phyloP scores from a whole-genome alignment of 148 eudicot genomes.

The Fagopyrum esculentum region DNA sequence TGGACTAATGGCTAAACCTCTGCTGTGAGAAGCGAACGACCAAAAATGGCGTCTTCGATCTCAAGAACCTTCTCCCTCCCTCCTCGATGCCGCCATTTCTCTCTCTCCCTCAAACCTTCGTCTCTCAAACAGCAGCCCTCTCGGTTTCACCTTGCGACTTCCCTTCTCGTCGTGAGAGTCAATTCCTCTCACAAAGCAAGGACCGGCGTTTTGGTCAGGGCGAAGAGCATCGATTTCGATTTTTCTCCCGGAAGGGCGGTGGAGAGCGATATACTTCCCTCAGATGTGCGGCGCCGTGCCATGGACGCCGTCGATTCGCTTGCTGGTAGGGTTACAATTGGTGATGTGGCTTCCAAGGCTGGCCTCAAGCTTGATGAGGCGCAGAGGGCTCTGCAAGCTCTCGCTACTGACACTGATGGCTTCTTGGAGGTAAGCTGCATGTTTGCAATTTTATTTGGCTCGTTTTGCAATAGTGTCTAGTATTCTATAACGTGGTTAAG shows the following conservation, averaged over 20 bases:
- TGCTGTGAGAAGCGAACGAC: neutral
- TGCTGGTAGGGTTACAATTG: conserved; percentile 76
- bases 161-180: conserved; percentile 1
- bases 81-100: conserved; percentile 10
- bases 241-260: conserved; percentile 46
- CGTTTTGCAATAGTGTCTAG: neutral
- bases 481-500: neutral
- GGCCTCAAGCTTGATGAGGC: conserved; percentile 67
- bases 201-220: conserved; percentile 7
- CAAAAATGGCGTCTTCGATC: conserved; percentile 9
- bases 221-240: conserved; percentile 36
- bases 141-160: conserved; percentile 6
- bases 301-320: conserved; percentile 72
- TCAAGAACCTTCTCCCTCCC: conserved; percentile 9
- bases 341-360: conserved; percentile 78
- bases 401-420: conserved; percentile 81
- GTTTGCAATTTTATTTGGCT: neutral
- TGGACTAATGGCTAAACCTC: conserved; percentile 2
- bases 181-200: neutral
- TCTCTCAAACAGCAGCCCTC: conserved; percentile 10
- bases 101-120: conserved; percentile 5
- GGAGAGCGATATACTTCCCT: conserved; percentile 71
- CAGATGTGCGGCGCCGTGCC: conserved; percentile 59
- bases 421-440: conserved; percentile 61
- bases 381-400: conserved; percentile 84